Percentiles rank a stretch among this genome's conserved stretches.
These are phyloP conservation scores for Termitomyces bulborhizus DNA, from an alignment of 768 basidiomycete species.

Conservation along the genomic window DNA sequence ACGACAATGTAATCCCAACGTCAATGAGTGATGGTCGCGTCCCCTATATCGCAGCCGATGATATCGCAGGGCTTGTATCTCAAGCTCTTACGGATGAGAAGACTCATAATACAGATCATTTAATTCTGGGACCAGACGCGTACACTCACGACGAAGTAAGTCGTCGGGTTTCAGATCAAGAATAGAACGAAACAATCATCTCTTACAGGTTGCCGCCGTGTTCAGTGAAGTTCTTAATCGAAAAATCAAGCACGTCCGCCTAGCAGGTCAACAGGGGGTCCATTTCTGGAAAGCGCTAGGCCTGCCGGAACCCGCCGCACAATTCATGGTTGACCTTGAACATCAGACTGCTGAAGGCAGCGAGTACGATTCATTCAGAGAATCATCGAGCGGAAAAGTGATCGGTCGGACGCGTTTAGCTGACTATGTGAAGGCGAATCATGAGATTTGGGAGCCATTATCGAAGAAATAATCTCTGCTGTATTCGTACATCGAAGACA, in stretches of 20 bases:
- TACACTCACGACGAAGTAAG: slow-evolving; percentile 26
- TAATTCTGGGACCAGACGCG: slow-evolving; percentile 14
- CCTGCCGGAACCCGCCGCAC: background rate
- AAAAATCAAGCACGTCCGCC: background rate
- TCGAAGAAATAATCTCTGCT: background rate
- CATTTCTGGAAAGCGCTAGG: background rate
- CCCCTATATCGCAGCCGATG: slow-evolving; percentile 19
- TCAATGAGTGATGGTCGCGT: slow-evolving; percentile 19
- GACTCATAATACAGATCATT: slow-evolving; percentile 18
- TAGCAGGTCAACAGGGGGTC: background rate
- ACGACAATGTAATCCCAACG: background rate
- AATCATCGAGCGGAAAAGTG: background rate
- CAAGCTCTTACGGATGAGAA: slow-evolving; percentile 21
- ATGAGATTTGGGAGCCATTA: background rate
- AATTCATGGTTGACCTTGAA: background rate
- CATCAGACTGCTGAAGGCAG: background rate
- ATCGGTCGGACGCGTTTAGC: background rate
- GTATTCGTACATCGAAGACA: background rate
- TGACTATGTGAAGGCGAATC: slow-evolving; percentile 1
- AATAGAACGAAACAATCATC: background rate
- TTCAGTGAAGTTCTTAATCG: background rate
- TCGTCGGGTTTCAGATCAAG: background rate
- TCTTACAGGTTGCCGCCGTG: background rate
- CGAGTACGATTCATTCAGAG: background rate
- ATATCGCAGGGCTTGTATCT: slow-evolving; percentile 26